Evolutionary conservation across 2,329 filamentous ascomycete species (phyloP).

Genomic region (Colletotrichum lini): DNA sequence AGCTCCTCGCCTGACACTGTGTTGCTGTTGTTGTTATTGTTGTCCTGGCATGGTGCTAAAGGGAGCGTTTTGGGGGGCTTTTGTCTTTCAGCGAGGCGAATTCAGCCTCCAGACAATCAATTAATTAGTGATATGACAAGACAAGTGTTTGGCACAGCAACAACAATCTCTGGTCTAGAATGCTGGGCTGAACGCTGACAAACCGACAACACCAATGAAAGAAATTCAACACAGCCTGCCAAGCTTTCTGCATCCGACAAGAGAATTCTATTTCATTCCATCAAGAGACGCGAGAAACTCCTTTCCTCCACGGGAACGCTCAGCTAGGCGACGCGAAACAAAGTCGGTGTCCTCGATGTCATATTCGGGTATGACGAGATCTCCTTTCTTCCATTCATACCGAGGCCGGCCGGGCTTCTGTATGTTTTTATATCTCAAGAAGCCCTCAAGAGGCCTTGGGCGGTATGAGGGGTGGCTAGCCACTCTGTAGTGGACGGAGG

Average conservation of each 20-base stretch:
- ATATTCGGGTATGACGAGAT: conserved; percentile 29
- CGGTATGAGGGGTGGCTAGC: not conserved
- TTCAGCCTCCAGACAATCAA: no score
- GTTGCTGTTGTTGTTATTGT: not conserved
- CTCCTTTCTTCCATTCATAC: conserved; percentile 28
- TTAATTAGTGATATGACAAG: no score
- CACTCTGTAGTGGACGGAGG: conserved; percentile 24
- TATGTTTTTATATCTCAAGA: not conserved
- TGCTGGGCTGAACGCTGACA: no score
- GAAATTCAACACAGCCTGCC: no score
- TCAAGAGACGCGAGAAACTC: not conserved
- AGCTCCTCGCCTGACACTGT: not conserved
- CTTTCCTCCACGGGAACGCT: not conserved
- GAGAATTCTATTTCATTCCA: no score
- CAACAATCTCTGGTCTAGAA: no score
- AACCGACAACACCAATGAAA: no score
- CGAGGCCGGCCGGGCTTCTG: not conserved
- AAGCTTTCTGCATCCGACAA: no score
- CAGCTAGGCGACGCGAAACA: conserved; percentile 14
- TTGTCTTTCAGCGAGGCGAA: no score
- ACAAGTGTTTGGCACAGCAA: no score
- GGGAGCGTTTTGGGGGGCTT: no score
- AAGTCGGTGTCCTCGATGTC: not conserved
- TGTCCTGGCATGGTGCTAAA: not conserved
- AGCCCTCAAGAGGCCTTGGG: not conserved